These are phyloP conservation scores for Arthrobotrys conoides DNA, from an alignment of 2,329 filamentous ascomycete species.

Conservation along the genomic window DNA sequence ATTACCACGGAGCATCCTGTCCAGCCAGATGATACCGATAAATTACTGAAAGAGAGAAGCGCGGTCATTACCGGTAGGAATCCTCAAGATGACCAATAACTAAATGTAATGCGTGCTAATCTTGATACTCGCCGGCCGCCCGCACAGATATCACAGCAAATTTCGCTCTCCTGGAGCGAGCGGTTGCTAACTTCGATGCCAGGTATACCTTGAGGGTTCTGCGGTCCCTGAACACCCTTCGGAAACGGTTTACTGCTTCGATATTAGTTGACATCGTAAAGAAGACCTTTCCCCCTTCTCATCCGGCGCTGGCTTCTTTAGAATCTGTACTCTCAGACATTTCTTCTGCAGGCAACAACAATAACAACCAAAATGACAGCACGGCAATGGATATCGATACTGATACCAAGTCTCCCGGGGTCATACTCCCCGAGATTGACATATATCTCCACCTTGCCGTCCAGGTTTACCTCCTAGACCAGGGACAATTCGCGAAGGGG, in stretches of 20 bases:
- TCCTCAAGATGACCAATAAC: not conserved
- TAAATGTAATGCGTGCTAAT: not conserved
- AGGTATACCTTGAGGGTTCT: constrained; percentile 95
- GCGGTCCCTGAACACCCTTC: constrained; percentile 93
- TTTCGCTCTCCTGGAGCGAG: constrained; percentile 90
- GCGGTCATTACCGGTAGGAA: constrained; percentile 40
- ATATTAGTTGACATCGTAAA: constrained; percentile 84
- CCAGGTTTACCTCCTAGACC: constrained; percentile 90
- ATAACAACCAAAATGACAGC: constrained; percentile 71
- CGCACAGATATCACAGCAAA: constrained; percentile 90
- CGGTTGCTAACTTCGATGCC: constrained; percentile 91
- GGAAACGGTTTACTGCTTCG: constrained; percentile 87
- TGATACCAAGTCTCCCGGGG: constrained; percentile 76
- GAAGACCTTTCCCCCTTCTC: constrained; percentile 81
- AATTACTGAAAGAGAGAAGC: constrained; percentile 34
- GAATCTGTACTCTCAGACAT: constrained; percentile 75
- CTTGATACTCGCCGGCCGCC: not conserved
- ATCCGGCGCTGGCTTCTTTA: constrained; percentile 77
- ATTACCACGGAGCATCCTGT: constrained; percentile 18
- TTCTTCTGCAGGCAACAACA: constrained; percentile 63
- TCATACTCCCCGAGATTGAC: constrained; percentile 87
- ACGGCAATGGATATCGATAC: constrained; percentile 82
- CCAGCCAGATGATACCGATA: constrained; percentile 20
- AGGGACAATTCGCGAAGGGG: constrained; percentile 83
- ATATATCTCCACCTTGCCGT: constrained; percentile 88